Evolutionary conservation across 2,329 filamentous ascomycete species (phyloP), one percentile per base, ranked within the genome.

Genomic region (Amylocarpus encephaloides): DNA sequence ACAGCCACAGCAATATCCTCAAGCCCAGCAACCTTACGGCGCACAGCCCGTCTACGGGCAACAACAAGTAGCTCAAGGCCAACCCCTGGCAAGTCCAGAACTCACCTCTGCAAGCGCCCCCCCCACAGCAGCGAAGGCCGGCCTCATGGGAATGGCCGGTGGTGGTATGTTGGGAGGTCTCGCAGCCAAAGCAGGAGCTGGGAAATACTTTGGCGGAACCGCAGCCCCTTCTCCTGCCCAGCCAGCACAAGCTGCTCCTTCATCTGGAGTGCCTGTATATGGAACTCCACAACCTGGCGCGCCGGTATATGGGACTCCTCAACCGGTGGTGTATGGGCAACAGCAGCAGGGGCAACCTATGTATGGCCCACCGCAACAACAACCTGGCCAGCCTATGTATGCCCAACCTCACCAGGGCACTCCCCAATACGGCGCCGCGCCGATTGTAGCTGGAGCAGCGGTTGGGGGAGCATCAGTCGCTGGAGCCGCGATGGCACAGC

Each of bases 121-220:
- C 13, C 45, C 45, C 13, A 13, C 45, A 30, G 45, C 45, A 41
- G 45, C 45, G 32, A 39, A 47, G n/a, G 43, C 45, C 9, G 45
- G 45, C 3, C n/a, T 47, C n/a, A 33, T 33, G 16, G 26, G 45
- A 15, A 41, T 47, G 36, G 32, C 40, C 5, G 34, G 45, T 12
- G 45, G 45, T 1, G 35, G 45, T 1, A 40, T 47, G 11, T 9
- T 47, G 18, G 45, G 36, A 12, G 45, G 45, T 22, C n/a, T 41
- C 11, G 45, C 36, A 19, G 45, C 45, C 5, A 47, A 47, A 39
- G 36, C 45, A n/a, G 15, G 32, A n/a, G 36, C 32, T 4, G 35
- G 19, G 9, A 16, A 46, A 10, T 32, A 40, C 38, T 16, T 19
- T 5, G 38, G 10, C 38, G 18, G 16, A 7, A 36, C 3, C 11